Evolutionary conservation across 2,329 filamentous ascomycete species (phyloP), one percentile per base, ranked within the genome.

Genomic region (Claviceps fusiformis): DNA sequence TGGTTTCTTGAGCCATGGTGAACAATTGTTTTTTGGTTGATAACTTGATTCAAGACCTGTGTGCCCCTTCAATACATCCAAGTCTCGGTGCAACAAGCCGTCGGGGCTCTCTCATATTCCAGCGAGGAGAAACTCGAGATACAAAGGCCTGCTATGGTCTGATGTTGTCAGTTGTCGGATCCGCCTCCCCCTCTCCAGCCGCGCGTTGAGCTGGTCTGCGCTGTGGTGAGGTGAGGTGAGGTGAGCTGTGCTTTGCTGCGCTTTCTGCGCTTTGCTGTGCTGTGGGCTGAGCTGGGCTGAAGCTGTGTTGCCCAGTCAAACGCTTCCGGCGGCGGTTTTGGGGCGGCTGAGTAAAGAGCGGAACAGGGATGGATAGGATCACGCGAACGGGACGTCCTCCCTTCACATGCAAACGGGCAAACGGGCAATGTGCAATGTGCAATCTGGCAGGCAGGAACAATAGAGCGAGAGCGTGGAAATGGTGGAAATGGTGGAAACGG

Each of bases 81-180:
- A 33, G 53, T 49, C 51, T 56, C 56, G 43, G 43, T 53, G 17
- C 48, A 51, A 24, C 29, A 33, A 8, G 41, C 15, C 17, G 55
- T 11, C 35, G 53, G 45, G 45, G 17, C 43, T 56, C 51, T 56
- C 57, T 52, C 58, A 59, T 59, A 29, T 57, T 59, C 57, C 51
- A 53, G 24, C 51, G 39, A 29, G 6, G 35, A 29, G 13, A 27
- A 19, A 27, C 5, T 39, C 48, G 35, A 17, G 17, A n/a, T 29
- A n/a, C 46, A 31, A 19, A 1, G 29, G 24, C 24, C 46, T 48
- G 24, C 10, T 6, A 31, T 24, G 24, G 24, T 24, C 2, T 24
- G 24, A 27, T 10, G 5, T 33, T 33, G 35, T 43, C 49, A 19
- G 35, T 41, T 43, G 49, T 43, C 46, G 8, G 15, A 39, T 19